Conservation (phyloP, 1,139 yeast species). For the Suhomyces guaymorum region DNA sequence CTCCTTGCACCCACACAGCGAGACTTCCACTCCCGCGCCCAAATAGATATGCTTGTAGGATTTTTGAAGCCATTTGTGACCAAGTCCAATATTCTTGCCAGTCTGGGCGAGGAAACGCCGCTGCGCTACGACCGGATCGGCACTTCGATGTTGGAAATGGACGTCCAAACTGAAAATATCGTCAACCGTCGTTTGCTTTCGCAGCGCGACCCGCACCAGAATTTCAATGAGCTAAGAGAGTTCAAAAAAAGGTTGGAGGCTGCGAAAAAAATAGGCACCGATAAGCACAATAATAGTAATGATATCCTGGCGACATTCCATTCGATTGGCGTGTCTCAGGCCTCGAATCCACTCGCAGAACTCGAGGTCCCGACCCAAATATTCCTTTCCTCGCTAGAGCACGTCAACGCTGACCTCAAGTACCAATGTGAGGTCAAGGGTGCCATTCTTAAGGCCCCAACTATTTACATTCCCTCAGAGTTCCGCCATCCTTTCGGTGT, state of each 20-base stretch:
- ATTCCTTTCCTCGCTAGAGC: conserved; percentile 58
- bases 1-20: conserved; percentile 12
- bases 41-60: conserved; percentile 7
- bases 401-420: conserved; percentile 61
- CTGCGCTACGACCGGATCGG: conserved; percentile 53
- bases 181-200: conserved; percentile 50
- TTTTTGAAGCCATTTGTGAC: conserved; percentile 22
- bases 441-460: conserved; percentile 15
- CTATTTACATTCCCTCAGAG: conserved; percentile 9
- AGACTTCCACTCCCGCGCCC: conserved; percentile 1
- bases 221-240: conserved; percentile 37
- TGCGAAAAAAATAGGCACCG: too few species aligned
- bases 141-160: conserved; percentile 66
- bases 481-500: conserved; percentile 20
- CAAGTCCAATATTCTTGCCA: conserved; percentile 25
- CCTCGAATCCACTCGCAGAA: too few species aligned
- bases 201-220: conserved; percentile 52
- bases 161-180: conserved; percentile 59
- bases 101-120: conserved; percentile 15
- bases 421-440: conserved; percentile 52
- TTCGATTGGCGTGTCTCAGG: too few species aligned
- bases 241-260: conserved; percentile 8
- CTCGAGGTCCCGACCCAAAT: conserved; percentile 23
- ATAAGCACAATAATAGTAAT: too few species aligned
- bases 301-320: too few species aligned